Evolutionary conservation across 805 yeast species (phyloP), one percentile per base, ranked within the genome.

Genomic region (Blastobotrys parvus): DNA sequence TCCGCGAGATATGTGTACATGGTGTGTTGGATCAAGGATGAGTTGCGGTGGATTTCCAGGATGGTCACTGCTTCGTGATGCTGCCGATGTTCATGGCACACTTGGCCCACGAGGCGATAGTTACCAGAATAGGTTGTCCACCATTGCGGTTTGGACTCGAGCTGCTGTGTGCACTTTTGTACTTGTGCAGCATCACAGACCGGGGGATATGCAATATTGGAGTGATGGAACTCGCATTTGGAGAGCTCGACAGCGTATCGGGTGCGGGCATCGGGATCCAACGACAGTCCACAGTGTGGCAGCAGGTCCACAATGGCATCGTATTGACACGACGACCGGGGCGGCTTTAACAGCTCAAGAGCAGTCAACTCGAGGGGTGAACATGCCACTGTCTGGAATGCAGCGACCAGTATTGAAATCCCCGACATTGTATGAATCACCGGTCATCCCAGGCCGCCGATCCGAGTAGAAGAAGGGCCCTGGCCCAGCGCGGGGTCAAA

Each of bases 41-140:
- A n/a, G n/a, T n/a, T n/a, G n/a, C n/a, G n/a, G n/a, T n/a, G n/a
- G n/a, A n/a, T n/a, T n/a, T n/a, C n/a, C n/a, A n/a, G n/a, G n/a
- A n/a, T n/a, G n/a, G n/a, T n/a, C n/a, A n/a, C n/a, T n/a, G n/a
- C n/a, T n/a, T n/a, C n/a, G n/a, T n/a, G n/a, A n/a, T n/a, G n/a
- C n/a, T n/a, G 7, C 11, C 11, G 29, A 11, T 25, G 29, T 11
- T 25, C 10, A 25, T 7, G 10, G 13, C 88, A 82, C 0, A 79
- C 62, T 2, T 68, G 65, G 2, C 74, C 65, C 2, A 80, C 61
- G 25, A 72, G 69, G 37, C 78, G 68, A 56, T 74, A 80, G 52
- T 80, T 74, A 0, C 86, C 86, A 48, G 78, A 78, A 54, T 72
- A 81, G 0, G 81, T 77, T 0, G 88, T 80, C 90, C 90, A 82